Conservation (phyloP, 768 basidiomycete genomes). For the Hypholoma fasciculare region DNA sequence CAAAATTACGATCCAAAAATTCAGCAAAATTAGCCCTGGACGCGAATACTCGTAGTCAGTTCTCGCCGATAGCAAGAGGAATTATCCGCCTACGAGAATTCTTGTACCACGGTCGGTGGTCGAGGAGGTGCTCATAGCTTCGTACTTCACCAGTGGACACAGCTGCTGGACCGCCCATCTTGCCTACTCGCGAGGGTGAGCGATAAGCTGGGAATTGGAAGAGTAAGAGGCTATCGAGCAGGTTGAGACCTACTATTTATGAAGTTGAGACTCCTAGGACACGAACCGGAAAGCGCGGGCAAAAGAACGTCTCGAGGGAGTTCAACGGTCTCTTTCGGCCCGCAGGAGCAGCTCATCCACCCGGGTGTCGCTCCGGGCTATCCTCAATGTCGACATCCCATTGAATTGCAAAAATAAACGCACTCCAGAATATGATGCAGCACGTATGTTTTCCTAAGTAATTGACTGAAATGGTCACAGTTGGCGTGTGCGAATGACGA, state of each 20-base stretch:
- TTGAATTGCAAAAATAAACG: conserved; percentile 3
- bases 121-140: conserved; percentile 13
- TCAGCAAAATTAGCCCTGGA: conserved; percentile 30
- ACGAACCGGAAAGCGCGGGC: background rate
- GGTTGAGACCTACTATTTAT: background rate
- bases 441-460: background rate
- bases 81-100: conserved; percentile 20
- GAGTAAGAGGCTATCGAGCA: background rate
- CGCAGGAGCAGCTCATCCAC: background rate
- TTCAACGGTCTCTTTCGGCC: background rate
- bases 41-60: too few species aligned
- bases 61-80: background rate
- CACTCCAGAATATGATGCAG: background rate
- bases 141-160: conserved; percentile 6
- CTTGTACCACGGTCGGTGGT: conserved; percentile 19
- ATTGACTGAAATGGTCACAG: background rate
- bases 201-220: background rate
- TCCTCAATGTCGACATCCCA: background rate
- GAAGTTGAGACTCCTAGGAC: background rate
- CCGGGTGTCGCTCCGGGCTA: background rate
- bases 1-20: conserved; percentile 22
- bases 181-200: background rate
- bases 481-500: background rate
- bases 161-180: conserved; percentile 4
- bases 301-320: background rate